These are phyloP conservation scores for Ogataea pini DNA, from an alignment of 805 yeast species.

Conservation along the genomic window DNA sequence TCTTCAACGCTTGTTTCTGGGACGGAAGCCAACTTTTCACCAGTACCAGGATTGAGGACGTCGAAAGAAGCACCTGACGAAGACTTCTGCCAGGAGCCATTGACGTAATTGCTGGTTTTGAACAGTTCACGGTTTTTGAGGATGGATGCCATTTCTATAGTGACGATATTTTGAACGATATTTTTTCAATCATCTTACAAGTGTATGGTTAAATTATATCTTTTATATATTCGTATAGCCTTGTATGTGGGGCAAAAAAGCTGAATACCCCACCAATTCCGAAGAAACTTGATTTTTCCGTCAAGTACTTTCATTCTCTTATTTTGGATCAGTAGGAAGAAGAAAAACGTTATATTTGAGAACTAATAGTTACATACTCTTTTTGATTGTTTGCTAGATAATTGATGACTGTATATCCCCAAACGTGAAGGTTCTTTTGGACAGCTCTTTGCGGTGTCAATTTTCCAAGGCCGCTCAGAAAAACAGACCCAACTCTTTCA, in stretches of 20 bases:
- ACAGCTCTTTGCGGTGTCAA: neutral
- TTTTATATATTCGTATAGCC: too few species aligned
- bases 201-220: too few species aligned
- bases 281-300: too few species aligned
- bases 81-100: conserved; percentile 67
- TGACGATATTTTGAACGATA: too few species aligned
- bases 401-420: neutral
- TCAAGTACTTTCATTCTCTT: too few species aligned
- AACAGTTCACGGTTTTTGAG: conserved; percentile 50
- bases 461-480: neutral
- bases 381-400: neutral
- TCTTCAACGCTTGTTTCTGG: conserved; percentile 54
- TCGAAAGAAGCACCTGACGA: conserved; percentile 50
- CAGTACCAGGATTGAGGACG: conserved; percentile 79
- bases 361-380: neutral
- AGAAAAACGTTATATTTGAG: neutral
- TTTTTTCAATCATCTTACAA: too few species aligned
- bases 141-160: conserved; percentile 5
- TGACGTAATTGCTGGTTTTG: conserved; percentile 59
- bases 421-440: neutral
- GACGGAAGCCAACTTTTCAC: conserved; percentile 51
- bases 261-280: neutral
- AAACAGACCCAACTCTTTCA: neutral
- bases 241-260: neutral
- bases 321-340: too few species aligned